Evolutionary conservation across 768 basidiomycete genomes (phyloP).

Genomic region (Boletus eberwhitei): DNA sequence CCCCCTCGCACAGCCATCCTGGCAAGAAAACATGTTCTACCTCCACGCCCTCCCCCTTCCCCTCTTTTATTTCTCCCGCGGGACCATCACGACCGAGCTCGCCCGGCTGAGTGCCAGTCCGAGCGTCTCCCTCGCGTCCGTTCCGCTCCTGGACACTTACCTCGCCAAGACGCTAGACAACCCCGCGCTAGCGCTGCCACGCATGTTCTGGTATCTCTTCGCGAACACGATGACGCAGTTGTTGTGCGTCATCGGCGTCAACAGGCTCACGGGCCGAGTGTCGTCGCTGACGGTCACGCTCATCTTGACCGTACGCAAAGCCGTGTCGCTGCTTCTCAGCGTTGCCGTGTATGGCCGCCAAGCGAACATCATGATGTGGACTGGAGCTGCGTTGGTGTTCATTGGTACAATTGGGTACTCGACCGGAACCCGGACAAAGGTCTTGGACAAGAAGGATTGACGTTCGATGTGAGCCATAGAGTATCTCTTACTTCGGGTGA

Average conservation of each 20-base stretch:
- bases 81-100: slow-evolving; percentile 40
- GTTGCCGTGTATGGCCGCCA: slow-evolving; percentile 48
- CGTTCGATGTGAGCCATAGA: not conserved
- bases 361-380: slow-evolving; percentile 53
- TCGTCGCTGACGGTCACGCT: slow-evolving; percentile 75
- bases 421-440: slow-evolving; percentile 9
- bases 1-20: slow-evolving; percentile 37
- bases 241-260: slow-evolving; percentile 82
- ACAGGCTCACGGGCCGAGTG: slow-evolving; percentile 77
- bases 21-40: slow-evolving; percentile 94
- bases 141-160: slow-evolving; percentile 4
- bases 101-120: slow-evolving; percentile 11
- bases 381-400: slow-evolving; percentile 65
- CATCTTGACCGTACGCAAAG: slow-evolving; percentile 78
- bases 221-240: slow-evolving; percentile 83
- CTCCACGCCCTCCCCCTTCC: slow-evolving; percentile 78
- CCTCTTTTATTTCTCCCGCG: slow-evolving; percentile 62
- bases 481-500: not conserved
- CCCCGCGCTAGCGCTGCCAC: slow-evolving; percentile 44
- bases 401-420: slow-evolving; percentile 72
- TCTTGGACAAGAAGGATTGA: slow-evolving; percentile 28
- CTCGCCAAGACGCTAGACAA: not conserved
- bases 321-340: slow-evolving; percentile 71
- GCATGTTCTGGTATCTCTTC: slow-evolving; percentile 57
- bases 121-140: slow-evolving; percentile 6